Evolutionary conservation across 257 asterid genomes (phyloP), one percentile per base, ranked within the genome.

Genomic region (Scutellaria galericulata): DNA sequence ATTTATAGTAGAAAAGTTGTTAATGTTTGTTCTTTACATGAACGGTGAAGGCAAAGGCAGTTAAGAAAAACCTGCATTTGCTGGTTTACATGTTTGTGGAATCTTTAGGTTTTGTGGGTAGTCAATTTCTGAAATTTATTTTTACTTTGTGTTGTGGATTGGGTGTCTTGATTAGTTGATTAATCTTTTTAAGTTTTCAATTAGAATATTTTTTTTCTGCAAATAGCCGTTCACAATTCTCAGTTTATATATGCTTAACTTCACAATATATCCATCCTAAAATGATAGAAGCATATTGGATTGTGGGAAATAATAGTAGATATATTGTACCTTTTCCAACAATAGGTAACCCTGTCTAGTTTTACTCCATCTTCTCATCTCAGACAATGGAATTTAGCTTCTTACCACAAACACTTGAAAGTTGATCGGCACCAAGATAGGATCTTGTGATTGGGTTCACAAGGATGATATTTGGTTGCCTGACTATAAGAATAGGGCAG

Each of bases 1-100:
- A 74, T 65, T 58, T 83, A 79, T 78, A 78, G 75, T 66, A 74
- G 80, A 68, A 75, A 54, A 56, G 70, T 63, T 0, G 53, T 64
- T 65, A 10, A 54, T 74, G 78, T 55, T 65, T 74, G 78, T 65
- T 65, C 73, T 65, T 74, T 65, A 56, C 67, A 54, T 65, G 78
- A 65, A 55, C 59, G 27, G 31, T 55, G 67, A 45, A 57, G 72
- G 78, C 78, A 65, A 54, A 74, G 44, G 51, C 69, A 64, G 61
- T 27, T 74, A 74, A 64, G 78, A 13, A 64, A 9, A 45, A 41
- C 12, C 39, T 50, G 45, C 47, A 50, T 74, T 45, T 35, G 73
- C 66, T 55, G 15, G 66, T 74, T 45, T 56, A 53, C 66, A 65
- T 74, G 53, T 65, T 65, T 55, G 60, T 73, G 44, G 60, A 74